A percentile compares a stretch with the other conserved stretches of the same genome.
These are phyloP conservation scores for Binderoboletus segoi DNA, from an alignment of 1,284 basidiomycete genomes.

Conservation along the genomic window DNA sequence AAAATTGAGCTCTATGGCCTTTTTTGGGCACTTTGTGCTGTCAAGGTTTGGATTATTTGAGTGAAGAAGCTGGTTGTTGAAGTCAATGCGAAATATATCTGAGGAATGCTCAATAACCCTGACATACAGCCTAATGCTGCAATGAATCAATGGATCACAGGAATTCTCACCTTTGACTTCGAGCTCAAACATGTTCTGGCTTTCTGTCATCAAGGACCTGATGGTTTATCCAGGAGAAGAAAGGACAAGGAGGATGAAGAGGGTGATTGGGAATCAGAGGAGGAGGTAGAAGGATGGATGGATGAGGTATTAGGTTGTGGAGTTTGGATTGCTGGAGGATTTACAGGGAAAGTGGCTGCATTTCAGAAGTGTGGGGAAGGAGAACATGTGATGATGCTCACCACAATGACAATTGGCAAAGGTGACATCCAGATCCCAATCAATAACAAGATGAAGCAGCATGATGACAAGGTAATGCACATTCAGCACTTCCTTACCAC, in stretches of 20 bases:
- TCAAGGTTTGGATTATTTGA: conserved; percentile 1
- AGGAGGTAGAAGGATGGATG: neutral
- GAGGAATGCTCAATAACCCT: conserved; percentile 5
- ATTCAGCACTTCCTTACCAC: neutral
- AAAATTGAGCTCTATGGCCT: conserved; percentile 47
- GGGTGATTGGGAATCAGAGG: neutral
- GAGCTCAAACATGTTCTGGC: neutral
- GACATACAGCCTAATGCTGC: conserved; percentile 30
- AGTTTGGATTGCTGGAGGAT: neutral
- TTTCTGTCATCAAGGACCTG: neutral
- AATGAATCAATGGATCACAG: conserved; percentile 45
- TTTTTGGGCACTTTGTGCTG: conserved; percentile 24
- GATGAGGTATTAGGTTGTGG: neutral
- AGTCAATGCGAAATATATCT: no score
- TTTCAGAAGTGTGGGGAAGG: neutral
- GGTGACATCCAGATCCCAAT: neutral
- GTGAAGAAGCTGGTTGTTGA: neutral
- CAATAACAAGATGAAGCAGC: neutral
- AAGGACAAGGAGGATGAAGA: neutral
- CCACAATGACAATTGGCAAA: neutral
- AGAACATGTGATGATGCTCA: neutral
- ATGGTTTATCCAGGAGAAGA: neutral
- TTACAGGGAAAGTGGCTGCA: neutral
- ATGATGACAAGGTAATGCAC: neutral
- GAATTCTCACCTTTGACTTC: conserved; percentile 42